Conservation (phyloP, 2,329 filamentous ascomycete species). For the Fusarium robinianum region DNA sequence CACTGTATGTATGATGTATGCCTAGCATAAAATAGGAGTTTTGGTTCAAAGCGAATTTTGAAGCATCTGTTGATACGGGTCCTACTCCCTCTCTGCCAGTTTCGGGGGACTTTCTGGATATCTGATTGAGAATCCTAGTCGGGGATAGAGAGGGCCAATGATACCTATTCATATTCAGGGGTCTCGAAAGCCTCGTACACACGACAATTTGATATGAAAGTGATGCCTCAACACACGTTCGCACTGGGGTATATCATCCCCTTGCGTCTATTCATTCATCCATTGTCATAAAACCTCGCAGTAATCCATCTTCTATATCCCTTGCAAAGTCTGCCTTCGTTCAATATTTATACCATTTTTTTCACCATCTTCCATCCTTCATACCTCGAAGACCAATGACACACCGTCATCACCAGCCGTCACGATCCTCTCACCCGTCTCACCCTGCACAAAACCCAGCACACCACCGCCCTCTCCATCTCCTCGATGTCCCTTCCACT, state of each 20-base stretch:
- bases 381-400: constrained; percentile 68
- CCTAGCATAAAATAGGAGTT: too few species aligned
- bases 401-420: constrained; percentile 90
- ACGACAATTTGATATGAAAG: too few species aligned
- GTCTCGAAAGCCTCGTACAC: too few species aligned
- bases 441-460: constrained; percentile 85
- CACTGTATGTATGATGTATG: too few species aligned
- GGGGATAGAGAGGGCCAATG: too few species aligned
- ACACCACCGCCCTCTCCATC: constrained; percentile 87
- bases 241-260: constrained; percentile 22
- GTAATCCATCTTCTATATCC: constrained; percentile 22
- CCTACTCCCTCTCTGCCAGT: too few species aligned
- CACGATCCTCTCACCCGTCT: constrained; percentile 73
- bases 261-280: constrained; percentile 33
- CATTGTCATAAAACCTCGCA: constrained; percentile 28
- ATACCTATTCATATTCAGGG: too few species aligned
- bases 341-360: constrained; percentile 9
- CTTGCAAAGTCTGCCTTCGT: constrained; percentile 14
- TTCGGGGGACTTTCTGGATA: too few species aligned
- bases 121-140: too few species aligned
- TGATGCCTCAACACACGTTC: not conserved
- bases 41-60: too few species aligned
- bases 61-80: too few species aligned
- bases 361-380: constrained; percentile 13
- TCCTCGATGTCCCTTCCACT: constrained; percentile 89